Percentiles rank a stretch among this genome's conserved stretches.
phyloP scores from a whole-genome alignment of 305 asterid genomes.

The Fraxinus nigra region DNA sequence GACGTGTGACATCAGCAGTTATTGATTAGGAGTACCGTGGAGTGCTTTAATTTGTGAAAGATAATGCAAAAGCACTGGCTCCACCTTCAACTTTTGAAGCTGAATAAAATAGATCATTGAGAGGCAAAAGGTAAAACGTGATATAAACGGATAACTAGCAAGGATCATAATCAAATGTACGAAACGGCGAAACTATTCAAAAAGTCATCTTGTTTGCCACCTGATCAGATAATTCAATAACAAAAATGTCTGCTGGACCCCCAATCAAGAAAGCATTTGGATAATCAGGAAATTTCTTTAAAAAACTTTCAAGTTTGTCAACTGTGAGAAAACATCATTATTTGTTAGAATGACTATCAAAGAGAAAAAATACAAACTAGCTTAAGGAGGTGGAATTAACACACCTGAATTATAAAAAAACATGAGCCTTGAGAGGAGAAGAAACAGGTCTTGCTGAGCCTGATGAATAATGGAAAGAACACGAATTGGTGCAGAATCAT shows the following conservation, averaged over 20 bases:
- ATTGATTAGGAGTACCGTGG: slow-evolving; percentile 45
- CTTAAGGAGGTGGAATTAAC: slow-evolving; percentile 3
- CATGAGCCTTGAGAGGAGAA: slow-evolving; percentile 77
- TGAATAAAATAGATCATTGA: slow-evolving; percentile 31
- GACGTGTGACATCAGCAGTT: slow-evolving; percentile 2
- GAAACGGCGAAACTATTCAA: not conserved
- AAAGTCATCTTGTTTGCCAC: slow-evolving; percentile 29
- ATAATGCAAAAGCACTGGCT: slow-evolving; percentile 91
- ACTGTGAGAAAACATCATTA: slow-evolving; percentile 37
- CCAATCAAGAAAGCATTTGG: slow-evolving; percentile 89
- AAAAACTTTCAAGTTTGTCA: slow-evolving; percentile 72
- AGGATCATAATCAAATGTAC: slow-evolving; percentile 14
- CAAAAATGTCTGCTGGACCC: slow-evolving; percentile 71
- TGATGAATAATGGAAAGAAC: slow-evolving; percentile 23
- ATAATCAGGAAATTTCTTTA: slow-evolving; percentile 74
- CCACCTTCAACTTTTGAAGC: slow-evolving; percentile 95
- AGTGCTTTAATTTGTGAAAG: slow-evolving; percentile 72
- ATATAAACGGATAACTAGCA: slow-evolving; percentile 8
- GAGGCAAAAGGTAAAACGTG: not conserved
- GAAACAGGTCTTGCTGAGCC: slow-evolving; percentile 85
- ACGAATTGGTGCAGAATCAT: slow-evolving; percentile 9
- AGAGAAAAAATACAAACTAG: slow-evolving; percentile 14
- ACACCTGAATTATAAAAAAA: slow-evolving; percentile 71
- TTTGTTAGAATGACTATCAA: slow-evolving; percentile 22
- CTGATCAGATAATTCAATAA: slow-evolving; percentile 87